Evolutionary conservation across 176 grass and related monocot species (phyloP).

Genomic region (Triticum monococcum): DNA sequence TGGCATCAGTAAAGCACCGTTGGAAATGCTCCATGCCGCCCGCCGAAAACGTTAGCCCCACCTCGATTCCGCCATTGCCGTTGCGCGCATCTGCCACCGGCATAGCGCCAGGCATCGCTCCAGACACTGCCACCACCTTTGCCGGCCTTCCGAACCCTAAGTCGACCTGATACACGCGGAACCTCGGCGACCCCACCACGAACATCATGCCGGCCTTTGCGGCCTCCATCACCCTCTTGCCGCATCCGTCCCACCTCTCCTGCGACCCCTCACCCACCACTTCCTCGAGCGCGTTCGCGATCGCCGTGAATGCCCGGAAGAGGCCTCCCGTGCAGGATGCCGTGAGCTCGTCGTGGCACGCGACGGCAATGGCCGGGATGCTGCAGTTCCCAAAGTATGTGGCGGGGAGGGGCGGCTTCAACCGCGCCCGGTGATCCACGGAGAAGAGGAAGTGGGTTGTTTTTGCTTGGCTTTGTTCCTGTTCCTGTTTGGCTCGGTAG

Average conservation of each 20-base stretch:
- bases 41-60: neutral
- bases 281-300: constrained; percentile 15
- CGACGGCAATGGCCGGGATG: neutral
- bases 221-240: neutral
- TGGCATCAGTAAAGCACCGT: neutral
- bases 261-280: neutral
- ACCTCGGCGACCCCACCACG: neutral
- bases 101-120: neutral
- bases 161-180: neutral
- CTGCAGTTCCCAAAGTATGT: constrained; percentile 53
- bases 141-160: neutral
- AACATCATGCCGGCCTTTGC: constrained; percentile 5
- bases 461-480: neutral
- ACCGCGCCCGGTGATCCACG: constrained; percentile 25
- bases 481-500: neutral
- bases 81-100: neutral
- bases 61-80: neutral
- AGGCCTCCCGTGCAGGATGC: neutral
- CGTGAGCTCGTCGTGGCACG: neutral
- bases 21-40: neutral
- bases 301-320: neutral
- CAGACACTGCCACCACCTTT: neutral
- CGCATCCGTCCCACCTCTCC: constrained; percentile 1
- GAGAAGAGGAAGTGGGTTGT: constrained; percentile 11
- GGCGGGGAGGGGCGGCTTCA: constrained; percentile 29